phyloP scores from a whole-genome alignment of 2,329 filamentous ascomycete genomes.

The Pyrenophora teres region DNA sequence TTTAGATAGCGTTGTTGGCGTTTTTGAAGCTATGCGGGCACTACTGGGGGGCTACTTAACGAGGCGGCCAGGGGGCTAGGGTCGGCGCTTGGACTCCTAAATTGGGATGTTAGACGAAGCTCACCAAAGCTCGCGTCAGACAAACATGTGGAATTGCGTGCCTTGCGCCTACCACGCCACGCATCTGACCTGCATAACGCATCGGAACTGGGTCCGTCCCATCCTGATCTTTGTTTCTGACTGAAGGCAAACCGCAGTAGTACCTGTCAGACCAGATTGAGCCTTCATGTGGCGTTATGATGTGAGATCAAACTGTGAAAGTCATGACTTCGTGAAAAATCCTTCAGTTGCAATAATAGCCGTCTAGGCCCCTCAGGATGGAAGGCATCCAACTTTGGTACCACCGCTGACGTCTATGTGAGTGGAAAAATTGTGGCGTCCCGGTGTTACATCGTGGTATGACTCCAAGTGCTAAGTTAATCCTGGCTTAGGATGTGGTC shows the following conservation, averaged over 20 bases:
- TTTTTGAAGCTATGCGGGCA: neutral
- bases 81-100: neutral
- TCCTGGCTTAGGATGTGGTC: no score
- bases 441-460: no score
- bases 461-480: no score
- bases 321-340: no score
- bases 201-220: neutral
- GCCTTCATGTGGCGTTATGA: no score
- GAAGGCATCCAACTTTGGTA: no score
- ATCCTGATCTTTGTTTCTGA: no score
- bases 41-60: neutral
- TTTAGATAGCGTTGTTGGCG: neutral
- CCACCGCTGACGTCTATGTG: no score
- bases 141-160: neutral
- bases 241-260: neutral
- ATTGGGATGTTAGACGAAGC: neutral
- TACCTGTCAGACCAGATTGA: neutral
- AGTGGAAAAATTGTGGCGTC: no score
- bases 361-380: no score
- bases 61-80: neutral
- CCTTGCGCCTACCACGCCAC: neutral
- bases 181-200: neutral
- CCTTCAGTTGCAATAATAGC: no score
- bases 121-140: neutral
- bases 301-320: no score